A percentile compares a stretch with the other conserved stretches of the same genome.
Evolutionary conservation across 2,329 filamentous ascomycete genomes (phyloP).

Genomic region (Davidsoniella virescens): DNA sequence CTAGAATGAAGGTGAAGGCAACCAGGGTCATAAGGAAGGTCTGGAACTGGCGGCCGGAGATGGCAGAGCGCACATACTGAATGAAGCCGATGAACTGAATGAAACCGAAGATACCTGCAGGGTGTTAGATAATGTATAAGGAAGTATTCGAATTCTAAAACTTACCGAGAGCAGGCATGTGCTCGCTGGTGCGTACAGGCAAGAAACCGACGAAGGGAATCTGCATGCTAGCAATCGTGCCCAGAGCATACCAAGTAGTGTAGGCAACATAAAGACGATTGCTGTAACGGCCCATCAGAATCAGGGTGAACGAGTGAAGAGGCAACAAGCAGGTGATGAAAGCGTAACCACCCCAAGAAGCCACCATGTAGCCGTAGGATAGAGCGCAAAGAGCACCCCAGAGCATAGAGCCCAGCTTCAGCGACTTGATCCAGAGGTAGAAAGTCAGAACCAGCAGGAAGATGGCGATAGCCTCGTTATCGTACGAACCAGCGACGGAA

Average conservation of each 20-base stretch:
- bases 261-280: slow-evolving; percentile 89
- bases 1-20: slow-evolving; percentile 55
- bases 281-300: slow-evolving; percentile 95
- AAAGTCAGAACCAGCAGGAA: slow-evolving; percentile 98
- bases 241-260: slow-evolving; percentile 93
- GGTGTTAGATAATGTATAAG: neutral
- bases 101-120: slow-evolving; percentile 80
- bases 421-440: slow-evolving; percentile 95
- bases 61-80: slow-evolving; percentile 73
- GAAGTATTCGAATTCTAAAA: slow-evolving; percentile 8
- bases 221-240: slow-evolving; percentile 95
- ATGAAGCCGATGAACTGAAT: slow-evolving; percentile 86
- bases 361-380: slow-evolving; percentile 99
- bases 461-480: slow-evolving; percentile 98
- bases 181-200: slow-evolving; percentile 91
- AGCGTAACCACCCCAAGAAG: slow-evolving; percentile 97
- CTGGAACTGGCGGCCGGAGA: slow-evolving; percentile 87
- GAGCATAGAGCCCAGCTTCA: slow-evolving; percentile 91
- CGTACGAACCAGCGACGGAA: slow-evolving; percentile 94
- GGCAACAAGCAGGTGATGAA: slow-evolving; percentile 98
- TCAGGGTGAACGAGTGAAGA: slow-evolving; percentile 80
- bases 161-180: slow-evolving; percentile 89
- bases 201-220: slow-evolving; percentile 97
- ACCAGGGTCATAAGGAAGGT: slow-evolving; percentile 68
- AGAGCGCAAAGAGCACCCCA: slow-evolving; percentile 90